Conservation (phyloP, 2,329 filamentous ascomycete genomes). For the Monilinia vaccinii-corymbosi region DNA sequence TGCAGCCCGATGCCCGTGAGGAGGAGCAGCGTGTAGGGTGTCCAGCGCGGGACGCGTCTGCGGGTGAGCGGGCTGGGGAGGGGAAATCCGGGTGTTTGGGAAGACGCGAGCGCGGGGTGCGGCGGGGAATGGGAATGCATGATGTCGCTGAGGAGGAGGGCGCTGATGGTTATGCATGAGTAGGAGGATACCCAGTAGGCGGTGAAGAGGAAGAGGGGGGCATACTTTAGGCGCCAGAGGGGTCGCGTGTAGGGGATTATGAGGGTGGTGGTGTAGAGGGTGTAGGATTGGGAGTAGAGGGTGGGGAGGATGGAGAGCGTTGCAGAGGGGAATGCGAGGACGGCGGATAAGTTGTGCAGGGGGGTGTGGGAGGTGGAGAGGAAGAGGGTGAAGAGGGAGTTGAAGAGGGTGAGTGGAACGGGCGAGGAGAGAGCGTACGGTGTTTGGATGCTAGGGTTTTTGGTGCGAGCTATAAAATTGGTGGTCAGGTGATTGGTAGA, state of each 20-base stretch:
- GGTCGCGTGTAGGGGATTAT: conserved; percentile 30
- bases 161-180: conserved; percentile 38
- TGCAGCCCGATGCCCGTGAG: conserved; percentile 33
- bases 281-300: conserved; percentile 39
- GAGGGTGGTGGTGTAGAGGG: conserved; percentile 39
- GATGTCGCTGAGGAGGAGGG: conserved; percentile 34
- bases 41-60: conserved; percentile 27
- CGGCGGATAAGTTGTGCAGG: conserved; percentile 34
- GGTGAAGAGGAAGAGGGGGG: conserved; percentile 31
- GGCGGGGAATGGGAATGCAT: conserved; percentile 32
- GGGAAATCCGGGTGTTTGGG: conserved; percentile 24
- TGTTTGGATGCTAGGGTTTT: conserved; percentile 31
- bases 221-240: conserved; percentile 15
- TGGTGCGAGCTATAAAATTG: conserved; percentile 31
- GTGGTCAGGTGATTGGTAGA: conserved; percentile 29
- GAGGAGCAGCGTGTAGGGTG: conserved; percentile 21
- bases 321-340: conserved; percentile 35
- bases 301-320: conserved; percentile 37
- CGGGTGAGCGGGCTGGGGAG: conserved; percentile 3
- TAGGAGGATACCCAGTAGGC: conserved; percentile 40
- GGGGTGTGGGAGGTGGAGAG: conserved; percentile 32
- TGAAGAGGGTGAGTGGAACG: conserved; percentile 35
- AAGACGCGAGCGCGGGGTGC: conserved; percentile 19
- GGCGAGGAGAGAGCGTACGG: conserved; percentile 27
- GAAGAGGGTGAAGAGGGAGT: conserved; percentile 39